These are phyloP conservation scores for Spinacia oleracea DNA, from an alignment of 179 eudicot species.

Conservation along the genomic window DNA sequence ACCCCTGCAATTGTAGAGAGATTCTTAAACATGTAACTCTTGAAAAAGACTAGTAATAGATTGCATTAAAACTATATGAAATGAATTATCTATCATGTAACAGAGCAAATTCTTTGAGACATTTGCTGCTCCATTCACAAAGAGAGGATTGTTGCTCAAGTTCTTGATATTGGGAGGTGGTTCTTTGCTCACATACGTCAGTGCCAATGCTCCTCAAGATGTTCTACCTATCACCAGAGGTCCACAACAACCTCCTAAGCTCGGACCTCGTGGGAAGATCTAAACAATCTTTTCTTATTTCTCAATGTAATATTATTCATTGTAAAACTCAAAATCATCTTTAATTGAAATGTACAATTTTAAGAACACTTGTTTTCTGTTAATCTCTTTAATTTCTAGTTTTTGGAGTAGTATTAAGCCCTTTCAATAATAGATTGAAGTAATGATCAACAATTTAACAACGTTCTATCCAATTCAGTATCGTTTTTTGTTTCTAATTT, in stretches of 20 bases:
- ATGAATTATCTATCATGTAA: constrained; percentile 17
- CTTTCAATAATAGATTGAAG: neutral
- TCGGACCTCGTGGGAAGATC: constrained; percentile 93
- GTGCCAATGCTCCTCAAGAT: constrained; percentile 82
- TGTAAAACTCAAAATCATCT: constrained; percentile 21
- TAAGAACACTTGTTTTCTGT: constrained; percentile 11
- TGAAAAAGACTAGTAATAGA: neutral
- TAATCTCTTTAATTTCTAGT: neutral
- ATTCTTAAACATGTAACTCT: too few species aligned
- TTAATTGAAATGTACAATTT: constrained; percentile 21
- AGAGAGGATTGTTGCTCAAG: constrained; percentile 95
- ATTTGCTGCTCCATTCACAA: constrained; percentile 97
- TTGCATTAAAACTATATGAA: neutral
- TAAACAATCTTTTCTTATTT: constrained; percentile 40
- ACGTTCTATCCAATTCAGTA: too few species aligned
- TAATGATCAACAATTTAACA: constrained; percentile 6
- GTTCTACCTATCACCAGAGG: constrained; percentile 89
- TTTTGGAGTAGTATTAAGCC: neutral
- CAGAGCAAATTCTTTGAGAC: constrained; percentile 99
- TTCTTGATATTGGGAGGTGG: constrained; percentile 95
- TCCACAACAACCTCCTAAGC: constrained; percentile 96
- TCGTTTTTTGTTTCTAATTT: too few species aligned
- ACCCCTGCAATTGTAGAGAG: too few species aligned
- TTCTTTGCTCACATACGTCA: constrained; percentile 68
- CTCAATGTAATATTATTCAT: constrained; percentile 24